Conservation (phyloP, 208 protist species). For the Trypanosoma platydactyli region DNA sequence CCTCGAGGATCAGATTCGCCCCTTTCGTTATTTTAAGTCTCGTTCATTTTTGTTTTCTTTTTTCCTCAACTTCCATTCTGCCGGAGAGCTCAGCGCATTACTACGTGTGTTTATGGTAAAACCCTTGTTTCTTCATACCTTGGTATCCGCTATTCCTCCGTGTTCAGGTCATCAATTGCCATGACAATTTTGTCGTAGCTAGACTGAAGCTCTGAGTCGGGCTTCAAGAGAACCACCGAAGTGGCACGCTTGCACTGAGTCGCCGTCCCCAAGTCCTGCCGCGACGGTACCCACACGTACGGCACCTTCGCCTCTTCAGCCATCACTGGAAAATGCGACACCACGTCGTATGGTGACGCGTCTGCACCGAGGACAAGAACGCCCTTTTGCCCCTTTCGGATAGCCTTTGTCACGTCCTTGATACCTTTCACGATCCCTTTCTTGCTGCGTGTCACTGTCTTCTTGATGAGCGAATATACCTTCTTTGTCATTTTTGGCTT, state of each 20-base stretch:
- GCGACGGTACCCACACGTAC: slow-evolving; percentile 93
- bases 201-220: slow-evolving; percentile 67
- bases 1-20: too few relatives aligned
- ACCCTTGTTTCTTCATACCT: too few relatives aligned
- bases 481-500: slow-evolving; percentile 96
- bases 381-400: slow-evolving; percentile 91
- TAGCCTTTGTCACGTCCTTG: slow-evolving; percentile 93
- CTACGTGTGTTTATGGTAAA: too few relatives aligned
- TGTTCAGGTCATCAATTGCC: slow-evolving; percentile 88
- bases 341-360: slow-evolving; percentile 91
- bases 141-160: slow-evolving; percentile 41
- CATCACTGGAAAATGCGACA: slow-evolving; percentile 93
- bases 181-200: slow-evolving; percentile 90
- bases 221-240: slow-evolving; percentile 91
- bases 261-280: slow-evolving; percentile 90
- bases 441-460: slow-evolving; percentile 88
- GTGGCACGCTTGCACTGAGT: slow-evolving; percentile 94
- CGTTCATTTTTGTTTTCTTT: neutral
- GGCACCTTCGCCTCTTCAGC: slow-evolving; percentile 92
- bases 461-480: slow-evolving; percentile 93
- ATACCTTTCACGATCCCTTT: slow-evolving; percentile 91
- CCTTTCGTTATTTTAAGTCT: too few relatives aligned
- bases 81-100: too few relatives aligned
- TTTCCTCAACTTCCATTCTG: neutral
- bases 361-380: slow-evolving; percentile 91